phyloP scores from a whole-genome alignment of 495 filamentous ascomycete genomes.

The Xylaria longipes region DNA sequence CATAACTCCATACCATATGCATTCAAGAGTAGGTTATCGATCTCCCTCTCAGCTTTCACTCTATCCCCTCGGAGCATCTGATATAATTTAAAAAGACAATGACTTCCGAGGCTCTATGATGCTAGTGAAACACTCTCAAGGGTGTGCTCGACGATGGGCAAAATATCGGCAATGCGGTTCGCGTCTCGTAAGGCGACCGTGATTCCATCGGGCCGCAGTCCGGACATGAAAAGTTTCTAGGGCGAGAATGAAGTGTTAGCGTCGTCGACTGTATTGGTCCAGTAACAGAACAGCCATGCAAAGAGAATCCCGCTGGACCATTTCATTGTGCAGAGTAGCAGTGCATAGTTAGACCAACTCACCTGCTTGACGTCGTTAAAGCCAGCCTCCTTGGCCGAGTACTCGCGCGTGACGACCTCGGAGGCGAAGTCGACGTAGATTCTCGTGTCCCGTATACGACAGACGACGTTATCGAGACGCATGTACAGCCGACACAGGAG shows the following conservation, averaged over 20 bases:
- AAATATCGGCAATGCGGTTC: conserved; percentile 73
- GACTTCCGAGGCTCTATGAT: conserved; percentile 2
- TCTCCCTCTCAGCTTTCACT: not conserved
- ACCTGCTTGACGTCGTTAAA: conserved; percentile 82
- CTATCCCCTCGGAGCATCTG: not conserved
- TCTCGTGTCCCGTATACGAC: conserved; percentile 86
- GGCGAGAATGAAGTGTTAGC: conserved; percentile 23
- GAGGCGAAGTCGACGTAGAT: conserved; percentile 88
- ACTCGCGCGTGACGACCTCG: conserved; percentile 87
- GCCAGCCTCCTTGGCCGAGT: conserved; percentile 77
- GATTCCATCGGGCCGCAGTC: conserved; percentile 68
- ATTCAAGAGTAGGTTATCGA: not conserved
- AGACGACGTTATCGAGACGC: conserved; percentile 86
- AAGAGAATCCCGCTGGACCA: not conserved
- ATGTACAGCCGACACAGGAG: conserved; percentile 90
- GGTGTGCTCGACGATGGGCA: conserved; percentile 70
- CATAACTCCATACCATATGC: not conserved
- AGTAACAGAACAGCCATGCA: not conserved
- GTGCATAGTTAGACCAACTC: conserved; percentile 30
- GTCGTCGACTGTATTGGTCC: not conserved
- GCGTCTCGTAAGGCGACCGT: conserved; percentile 82
- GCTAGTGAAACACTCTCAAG: conserved; percentile 53
- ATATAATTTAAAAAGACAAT: not conserved
- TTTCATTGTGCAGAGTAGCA: not conserved
- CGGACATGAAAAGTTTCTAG: conserved; percentile 71